Base-by-base conservation (phyloP, 164 flowering plant species). In the Vitis rupestris region DNA sequence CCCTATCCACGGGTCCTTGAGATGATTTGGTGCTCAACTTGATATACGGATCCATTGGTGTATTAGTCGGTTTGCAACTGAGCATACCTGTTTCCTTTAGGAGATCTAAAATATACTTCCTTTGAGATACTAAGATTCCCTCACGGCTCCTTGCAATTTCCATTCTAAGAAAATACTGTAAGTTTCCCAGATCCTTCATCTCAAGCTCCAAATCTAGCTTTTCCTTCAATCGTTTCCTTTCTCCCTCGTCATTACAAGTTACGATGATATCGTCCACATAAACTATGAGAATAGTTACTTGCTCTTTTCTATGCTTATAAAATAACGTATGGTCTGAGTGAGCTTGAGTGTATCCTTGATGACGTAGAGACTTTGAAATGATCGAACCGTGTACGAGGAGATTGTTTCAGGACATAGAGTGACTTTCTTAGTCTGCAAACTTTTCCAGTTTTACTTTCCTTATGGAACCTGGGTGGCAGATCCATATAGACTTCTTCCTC, bases 231-330 rank as follows among this genome's bases (percentile, higher is more conserved):
- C 2, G n/a, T 15, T 10, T 1, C 9, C 31, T 47, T 8, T 62
- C 8, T 31, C n/a, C 10, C 23, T 13, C 16, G 6, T 62, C 11
- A 14, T 47, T 16, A 1, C 65, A 29, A 6, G 52, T 62, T 1
- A 62, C 12, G 9, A 62, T 31, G 13, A 62, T 47, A 15, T 62
- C 65, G 31, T 62, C 9, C 10, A 62, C 65, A 37, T 62, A 62
- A 0, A 62, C 19, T 2, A 48, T 15, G 0, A 62, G 14, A 14
- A 11, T 47, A 12, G 49, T 62, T 10, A 15, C 37, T 31, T 31
- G 6, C 37, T 31, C 37, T 5, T 31, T 31, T 31, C 37, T 31
- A 19, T 19, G 23, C 44, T 11, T 19, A 9, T 50, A 16, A 19
- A 64, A 64, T 10, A 64, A 7, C 10, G 67, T 17, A 14, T 64